Percentiles rank a stretch among this genome's conserved stretches.
Evolutionary conservation across 129 eudicot species (phyloP).

Genomic region (Flaveria linearis): DNA sequence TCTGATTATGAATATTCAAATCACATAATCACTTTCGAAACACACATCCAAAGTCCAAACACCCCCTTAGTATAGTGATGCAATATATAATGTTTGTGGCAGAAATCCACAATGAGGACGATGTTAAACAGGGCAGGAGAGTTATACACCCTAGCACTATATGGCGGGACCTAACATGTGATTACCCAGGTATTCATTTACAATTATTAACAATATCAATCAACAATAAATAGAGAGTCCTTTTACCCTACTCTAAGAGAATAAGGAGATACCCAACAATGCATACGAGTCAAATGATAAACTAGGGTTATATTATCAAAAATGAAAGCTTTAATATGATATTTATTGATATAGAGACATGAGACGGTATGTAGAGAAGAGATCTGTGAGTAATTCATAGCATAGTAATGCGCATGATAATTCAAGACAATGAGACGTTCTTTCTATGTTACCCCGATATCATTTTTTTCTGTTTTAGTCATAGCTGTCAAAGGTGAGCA

Average conservation of each 20-base stretch:
- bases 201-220: neutral
- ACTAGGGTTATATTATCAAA: neutral
- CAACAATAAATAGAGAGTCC: neutral
- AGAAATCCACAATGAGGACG: neutral
- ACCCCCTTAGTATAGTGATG: neutral
- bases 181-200: neutral
- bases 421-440: neutral
- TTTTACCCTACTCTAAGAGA: neutral
- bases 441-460: neutral
- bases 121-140: neutral
- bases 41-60: neutral
- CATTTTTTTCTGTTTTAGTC: neutral
- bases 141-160: neutral
- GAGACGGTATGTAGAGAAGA: neutral
- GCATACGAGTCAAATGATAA: neutral
- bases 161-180: neutral
- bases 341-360: neutral
- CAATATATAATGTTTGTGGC: neutral
- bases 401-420: neutral
- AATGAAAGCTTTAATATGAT: neutral
- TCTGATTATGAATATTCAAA: neutral
- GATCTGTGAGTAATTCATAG: neutral
- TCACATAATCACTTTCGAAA: neutral
- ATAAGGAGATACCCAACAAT: conserved; percentile 1
- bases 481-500: too few species aligned